Evolutionary conservation across 2,329 filamentous ascomycete genomes (phyloP), one percentile per base, ranked within the genome.

Genomic region (Venturia oleaginea): DNA sequence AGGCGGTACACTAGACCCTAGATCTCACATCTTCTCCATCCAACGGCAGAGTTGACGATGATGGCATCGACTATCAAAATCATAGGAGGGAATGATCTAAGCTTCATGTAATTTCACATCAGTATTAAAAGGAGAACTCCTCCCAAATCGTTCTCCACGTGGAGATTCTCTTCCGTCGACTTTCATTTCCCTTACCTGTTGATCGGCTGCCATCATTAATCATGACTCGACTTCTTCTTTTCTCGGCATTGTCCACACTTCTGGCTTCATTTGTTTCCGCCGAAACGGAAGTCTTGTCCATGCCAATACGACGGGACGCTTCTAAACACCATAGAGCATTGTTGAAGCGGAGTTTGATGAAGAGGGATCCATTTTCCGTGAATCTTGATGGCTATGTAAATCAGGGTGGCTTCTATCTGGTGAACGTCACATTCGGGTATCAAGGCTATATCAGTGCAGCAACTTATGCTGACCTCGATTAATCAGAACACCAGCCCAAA

Each of bases 401-500:
- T 43, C 15, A n/a, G 19, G 42, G 42, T 6, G 42, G 42, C 42
- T 43, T 43, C 19, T 17, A 43, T n/a, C 19, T 43, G 42, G 42
- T 43, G 42, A 43, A 43, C 19, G 42, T 43, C 19, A 17, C 42
- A 4, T 4, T 43, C 19, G 42, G 42, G 15, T 43, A 43, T 43
- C n/a, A n/a, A n/a, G n/a, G n/a, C n/a, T n/a, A n/a, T n/a, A n/a
- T 17, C 19, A 43, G 19, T n/a, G 15, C 19, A 17, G 42, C 5
- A 43, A 43, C 15, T 17, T 4, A 4, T 43, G 42, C 42, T 43
- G 19, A 43, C 15, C 13, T 43, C 15, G 13, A n/a, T 43, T 13
- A 4, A 43, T 87, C 13, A 84, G 84, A 32, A 86, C 84, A 0
- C 84, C 84, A 0, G 70, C 72, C 43, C 84, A 87, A 68, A 71